Base-by-base conservation (phyloP, 768 basidiomycete genomes). In the Boletus vinaceobasis region DNA sequence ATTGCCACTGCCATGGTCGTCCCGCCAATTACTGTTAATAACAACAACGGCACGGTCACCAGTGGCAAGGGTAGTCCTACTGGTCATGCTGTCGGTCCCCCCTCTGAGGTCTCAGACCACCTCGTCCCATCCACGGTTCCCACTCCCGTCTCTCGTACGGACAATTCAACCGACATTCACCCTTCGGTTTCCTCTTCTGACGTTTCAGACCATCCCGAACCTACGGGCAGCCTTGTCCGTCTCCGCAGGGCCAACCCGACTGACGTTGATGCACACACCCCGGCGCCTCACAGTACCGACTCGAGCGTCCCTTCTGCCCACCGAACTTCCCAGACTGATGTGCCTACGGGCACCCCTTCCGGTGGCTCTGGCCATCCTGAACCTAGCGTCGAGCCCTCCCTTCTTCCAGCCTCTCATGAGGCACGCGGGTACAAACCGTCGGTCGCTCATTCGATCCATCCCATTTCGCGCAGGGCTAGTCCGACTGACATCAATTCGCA, bases 1-100 rank as follows among this genome's bases (percentile, higher is more conserved):
- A 5, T 61, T 17, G 45, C 21, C 4, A 48, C 48, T 23, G 60
- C 59, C 7, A 40, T 31, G 7, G 33, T 27, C 14, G 9, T 59
- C 29, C 47, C 47, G 21, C 27, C 14, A 11, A 5, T 32, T 6
- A 42, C 44, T 44, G 26, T 8, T 11, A 23, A 33, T 38, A 38
- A 40, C 50, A 2, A 21, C 19, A 9, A 23, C 23, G 2, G 4
- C 23, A 23, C 17, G 4, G 29, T 11, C 36, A 2, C 17, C 19
- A 27, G 36, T 19, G 29, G 29, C 27, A 19, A 31, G n/a, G 43
- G 17, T 19, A 23, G 23, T 23, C 23, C 23, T 23, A 23, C 23
- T 23, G 43, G 43, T 15, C 27, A 44, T 15, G 13, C 26, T 27
- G 7, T 43, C 26, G 15, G 13, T 26, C 2, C 10, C 27, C 5